Evolutionary conservation across 2,329 filamentous ascomycete species (phyloP).

Genomic region (Emericellopsis cladophorae): DNA sequence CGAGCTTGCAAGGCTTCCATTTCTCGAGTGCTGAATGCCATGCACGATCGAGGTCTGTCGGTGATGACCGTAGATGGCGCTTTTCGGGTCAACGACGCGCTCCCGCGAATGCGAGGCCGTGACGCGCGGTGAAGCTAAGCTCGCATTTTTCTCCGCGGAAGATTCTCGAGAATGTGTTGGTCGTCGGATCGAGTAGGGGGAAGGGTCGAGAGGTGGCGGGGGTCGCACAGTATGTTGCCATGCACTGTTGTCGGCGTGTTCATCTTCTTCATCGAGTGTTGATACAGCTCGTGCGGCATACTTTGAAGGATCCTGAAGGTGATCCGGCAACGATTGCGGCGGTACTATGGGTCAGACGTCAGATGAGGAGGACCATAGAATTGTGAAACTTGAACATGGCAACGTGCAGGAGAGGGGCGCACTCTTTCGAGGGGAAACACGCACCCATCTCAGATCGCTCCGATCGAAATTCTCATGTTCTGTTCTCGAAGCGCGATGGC

Average conservation of each 20-base stretch:
- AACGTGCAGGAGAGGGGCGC: not conserved
- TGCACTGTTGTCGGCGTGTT: conserved; percentile 30
- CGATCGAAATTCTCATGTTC: conserved; percentile 8
- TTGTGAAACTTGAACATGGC: not conserved
- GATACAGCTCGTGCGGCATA: conserved; percentile 36
- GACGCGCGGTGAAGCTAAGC: conserved; percentile 22
- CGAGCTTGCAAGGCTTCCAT: conserved; percentile 73
- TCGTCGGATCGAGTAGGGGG: conserved; percentile 18
- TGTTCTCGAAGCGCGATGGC: not conserved
- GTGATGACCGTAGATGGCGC: conserved; percentile 65
- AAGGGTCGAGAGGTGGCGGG: conserved; percentile 23
- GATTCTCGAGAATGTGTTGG: conserved; percentile 43
- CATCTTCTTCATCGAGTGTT: conserved; percentile 39
- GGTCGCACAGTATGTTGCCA: conserved; percentile 41
- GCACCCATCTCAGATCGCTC: conserved; percentile 14
- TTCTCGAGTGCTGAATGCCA: conserved; percentile 84
- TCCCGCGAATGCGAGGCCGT: conserved; percentile 34
- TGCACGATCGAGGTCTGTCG: conserved; percentile 95
- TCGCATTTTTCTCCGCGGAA: conserved; percentile 38
- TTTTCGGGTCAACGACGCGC: conserved; percentile 41
- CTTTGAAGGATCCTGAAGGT: conserved; percentile 37
- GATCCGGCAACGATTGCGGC: conserved; percentile 47
- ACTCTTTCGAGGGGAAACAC: not conserved
- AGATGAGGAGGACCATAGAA: not conserved
- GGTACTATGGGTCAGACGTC: conserved; percentile 26